Percentiles rank a stretch among this genome's conserved stretches.
phyloP scores from a whole-genome alignment of 1,284 basidiomycete species.

The Pisolithus thermaeus region DNA sequence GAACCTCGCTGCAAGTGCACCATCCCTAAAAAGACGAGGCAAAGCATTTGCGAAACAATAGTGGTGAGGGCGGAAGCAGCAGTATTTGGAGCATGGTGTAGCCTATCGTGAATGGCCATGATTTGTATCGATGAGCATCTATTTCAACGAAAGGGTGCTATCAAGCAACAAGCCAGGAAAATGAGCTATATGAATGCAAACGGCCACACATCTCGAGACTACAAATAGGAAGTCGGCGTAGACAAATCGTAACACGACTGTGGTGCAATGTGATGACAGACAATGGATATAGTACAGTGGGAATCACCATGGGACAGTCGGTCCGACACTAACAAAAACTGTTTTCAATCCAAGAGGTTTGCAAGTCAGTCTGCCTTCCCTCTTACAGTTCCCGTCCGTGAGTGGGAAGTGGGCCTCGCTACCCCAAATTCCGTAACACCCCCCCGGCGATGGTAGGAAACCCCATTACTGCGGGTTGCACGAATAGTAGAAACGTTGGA shows the following conservation, averaged over 20 bases:
- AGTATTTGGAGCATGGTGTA: too few species aligned
- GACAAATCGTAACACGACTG: neutral
- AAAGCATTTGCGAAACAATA: too few species aligned
- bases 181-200: too few species aligned
- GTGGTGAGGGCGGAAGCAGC: too few species aligned
- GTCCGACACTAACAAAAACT: neutral
- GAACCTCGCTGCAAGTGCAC: too few species aligned
- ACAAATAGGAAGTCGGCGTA: neutral
- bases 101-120: too few species aligned
- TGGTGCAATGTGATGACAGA: conserved; percentile 6
- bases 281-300: conserved; percentile 22
- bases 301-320: neutral
- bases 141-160: too few species aligned
- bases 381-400: conserved; percentile 21
- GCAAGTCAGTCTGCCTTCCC: conserved; percentile 14
- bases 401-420: conserved; percentile 20
- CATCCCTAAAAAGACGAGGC: too few species aligned
- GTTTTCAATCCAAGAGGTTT: neutral
- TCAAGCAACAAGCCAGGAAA: too few species aligned
- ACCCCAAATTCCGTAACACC: conserved; percentile 9
- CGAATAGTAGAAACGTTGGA: conserved; percentile 9
- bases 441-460: conserved; percentile 10
- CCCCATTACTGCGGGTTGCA: conserved; percentile 10
- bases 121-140: too few species aligned
- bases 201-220: neutral